A percentile compares a stretch with the other conserved stretches of the same genome.
Evolutionary conservation across 2,329 filamentous ascomycete genomes (phyloP).

Genomic region (Dactylella cylindrospora): DNA sequence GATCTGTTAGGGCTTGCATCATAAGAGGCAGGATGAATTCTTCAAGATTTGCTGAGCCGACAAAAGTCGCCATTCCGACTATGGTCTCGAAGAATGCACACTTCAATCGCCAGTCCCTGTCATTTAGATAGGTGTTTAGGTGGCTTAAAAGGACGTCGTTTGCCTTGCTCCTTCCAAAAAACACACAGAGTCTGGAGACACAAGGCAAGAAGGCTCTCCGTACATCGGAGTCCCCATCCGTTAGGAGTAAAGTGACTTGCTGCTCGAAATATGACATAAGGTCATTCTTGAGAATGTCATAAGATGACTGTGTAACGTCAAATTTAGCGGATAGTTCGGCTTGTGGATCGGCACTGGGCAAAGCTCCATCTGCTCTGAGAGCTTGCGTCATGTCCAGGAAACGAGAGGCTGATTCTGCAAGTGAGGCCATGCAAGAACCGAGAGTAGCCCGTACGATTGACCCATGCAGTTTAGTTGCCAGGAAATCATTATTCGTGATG

Average conservation of each 20-base stretch:
- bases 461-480: constrained; percentile 35
- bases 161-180: constrained; percentile 86
- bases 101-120: constrained; percentile 93
- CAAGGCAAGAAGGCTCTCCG: constrained; percentile 88
- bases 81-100: constrained; percentile 96
- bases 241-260: constrained; percentile 86
- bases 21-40: constrained; percentile 95
- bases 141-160: constrained; percentile 97
- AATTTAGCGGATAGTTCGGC: constrained; percentile 81
- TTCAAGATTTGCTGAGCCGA: constrained; percentile 85
- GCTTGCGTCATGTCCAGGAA: constrained; percentile 92
- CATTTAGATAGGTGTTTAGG: constrained; percentile 94
- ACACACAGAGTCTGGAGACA: constrained; percentile 87
- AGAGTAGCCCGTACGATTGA: constrained; percentile 83
- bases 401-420: constrained; percentile 79
- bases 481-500: constrained; percentile 57
- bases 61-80: constrained; percentile 85
- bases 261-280: constrained; percentile 80
- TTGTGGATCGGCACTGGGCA: constrained; percentile 75
- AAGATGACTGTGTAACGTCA: constrained; percentile 65
- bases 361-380: constrained; percentile 76
- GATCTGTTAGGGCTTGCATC: constrained; percentile 89
- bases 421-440: constrained; percentile 83
- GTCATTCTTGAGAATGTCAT: constrained; percentile 61
- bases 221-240: constrained; percentile 81